Evolutionary conservation across 2,329 filamentous ascomycete species (phyloP).

Genomic region (Biscogniauxia marginata): DNA sequence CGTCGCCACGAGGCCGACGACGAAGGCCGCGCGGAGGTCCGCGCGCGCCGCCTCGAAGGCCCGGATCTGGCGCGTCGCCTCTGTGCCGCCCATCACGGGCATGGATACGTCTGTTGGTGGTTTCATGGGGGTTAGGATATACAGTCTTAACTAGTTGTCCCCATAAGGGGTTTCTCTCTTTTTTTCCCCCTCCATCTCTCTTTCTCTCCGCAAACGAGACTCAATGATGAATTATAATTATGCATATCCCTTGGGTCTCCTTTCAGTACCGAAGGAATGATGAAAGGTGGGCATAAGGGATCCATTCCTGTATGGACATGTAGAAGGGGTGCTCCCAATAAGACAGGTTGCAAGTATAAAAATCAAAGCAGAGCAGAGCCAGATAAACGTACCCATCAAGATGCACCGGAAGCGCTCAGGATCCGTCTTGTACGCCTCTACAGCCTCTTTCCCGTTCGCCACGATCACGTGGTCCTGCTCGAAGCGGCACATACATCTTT

Average conservation of each 20-base stretch:
- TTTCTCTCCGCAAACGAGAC: too few relatives aligned
- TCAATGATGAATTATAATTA: too few relatives aligned
- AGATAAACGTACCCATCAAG: constrained; percentile 42
- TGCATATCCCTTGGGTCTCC: too few relatives aligned
- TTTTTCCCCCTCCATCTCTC: too few relatives aligned
- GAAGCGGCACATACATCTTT: background rate
- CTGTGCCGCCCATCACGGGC: constrained; percentile 34
- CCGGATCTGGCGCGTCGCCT: constrained; percentile 29
- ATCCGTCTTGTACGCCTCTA: constrained; percentile 39
- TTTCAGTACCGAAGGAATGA: too few relatives aligned
- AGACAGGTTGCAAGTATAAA: background rate
- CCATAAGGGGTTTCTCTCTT: too few relatives aligned
- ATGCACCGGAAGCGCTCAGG: constrained; percentile 41
- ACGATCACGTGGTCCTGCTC: constrained; percentile 30
- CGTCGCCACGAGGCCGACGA: constrained; percentile 1
- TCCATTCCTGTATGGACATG: too few relatives aligned
- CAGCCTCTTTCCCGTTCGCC: constrained; percentile 47
- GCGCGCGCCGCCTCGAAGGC: constrained; percentile 19
- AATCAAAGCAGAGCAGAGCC: background rate
- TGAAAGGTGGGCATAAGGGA: too few relatives aligned
- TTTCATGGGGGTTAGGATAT: too few relatives aligned
- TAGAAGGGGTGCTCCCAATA: background rate
- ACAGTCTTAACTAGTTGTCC: too few relatives aligned
- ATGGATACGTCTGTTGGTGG: constrained; percentile 29
- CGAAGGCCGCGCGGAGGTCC: constrained; percentile 3